Conservation (phyloP, 2,329 filamentous ascomycete genomes). For the Erysiphe pisi region DNA sequence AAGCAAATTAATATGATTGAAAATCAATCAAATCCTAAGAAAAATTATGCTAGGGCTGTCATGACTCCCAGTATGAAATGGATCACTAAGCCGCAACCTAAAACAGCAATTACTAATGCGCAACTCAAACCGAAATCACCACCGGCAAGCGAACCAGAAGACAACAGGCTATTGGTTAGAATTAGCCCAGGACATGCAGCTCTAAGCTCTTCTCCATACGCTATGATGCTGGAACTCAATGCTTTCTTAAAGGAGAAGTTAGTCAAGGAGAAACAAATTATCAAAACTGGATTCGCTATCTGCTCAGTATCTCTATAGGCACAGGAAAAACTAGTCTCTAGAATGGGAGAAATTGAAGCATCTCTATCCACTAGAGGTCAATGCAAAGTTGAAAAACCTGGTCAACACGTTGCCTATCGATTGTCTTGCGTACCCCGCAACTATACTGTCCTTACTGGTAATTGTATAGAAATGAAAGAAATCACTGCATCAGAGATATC, state of each 20-base stretch:
- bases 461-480: background rate
- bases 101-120: background rate
- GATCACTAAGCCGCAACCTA: background rate
- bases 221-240: too few species aligned
- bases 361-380: background rate
- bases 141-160: background rate
- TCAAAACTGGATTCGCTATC: background rate
- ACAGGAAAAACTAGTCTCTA: slow-evolving; percentile 11
- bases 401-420: background rate
- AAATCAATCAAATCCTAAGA: background rate
- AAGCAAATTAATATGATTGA: too few species aligned
- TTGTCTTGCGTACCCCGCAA: background rate
- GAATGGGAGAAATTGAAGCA: slow-evolving; percentile 8
- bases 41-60: background rate
- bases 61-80: background rate
- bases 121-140: background rate
- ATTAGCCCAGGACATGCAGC: too few species aligned
- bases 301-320: background rate
- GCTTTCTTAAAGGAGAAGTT: too few species aligned
- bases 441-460: background rate
- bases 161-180: background rate
- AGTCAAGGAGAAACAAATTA: too few species aligned
- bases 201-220: too few species aligned
- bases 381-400: background rate
- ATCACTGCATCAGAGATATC: background rate